Percentiles rank a stretch among this genome's conserved stretches.
Evolutionary conservation across 768 basidiomycete species (phyloP).

Genomic region (Lactarius hatsudake): DNA sequence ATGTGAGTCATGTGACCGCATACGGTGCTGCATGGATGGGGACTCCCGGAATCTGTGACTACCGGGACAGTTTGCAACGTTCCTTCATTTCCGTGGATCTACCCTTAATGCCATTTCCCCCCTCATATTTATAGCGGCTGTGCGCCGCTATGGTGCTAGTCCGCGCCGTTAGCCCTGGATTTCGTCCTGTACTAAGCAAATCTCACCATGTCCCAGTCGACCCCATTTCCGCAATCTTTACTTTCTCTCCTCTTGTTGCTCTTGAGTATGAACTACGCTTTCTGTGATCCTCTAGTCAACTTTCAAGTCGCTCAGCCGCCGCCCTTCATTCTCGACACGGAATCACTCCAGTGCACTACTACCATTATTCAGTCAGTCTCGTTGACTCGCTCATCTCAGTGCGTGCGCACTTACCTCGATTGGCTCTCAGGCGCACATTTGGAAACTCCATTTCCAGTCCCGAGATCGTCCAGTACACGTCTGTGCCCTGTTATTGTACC

Average conservation of each 20-base stretch:
- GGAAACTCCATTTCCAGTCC: conserved; percentile 62
- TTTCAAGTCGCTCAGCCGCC: conserved; percentile 78
- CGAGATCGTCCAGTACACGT: conserved; percentile 64
- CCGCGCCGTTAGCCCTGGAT: not conserved
- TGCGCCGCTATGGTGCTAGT: not conserved
- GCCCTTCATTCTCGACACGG: conserved; percentile 47
- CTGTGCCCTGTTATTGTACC: conserved; percentile 28
- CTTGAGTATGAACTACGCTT: conserved; percentile 17
- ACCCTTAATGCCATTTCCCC: too few species aligned
- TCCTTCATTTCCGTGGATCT: too few species aligned
- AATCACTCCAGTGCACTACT: conserved; percentile 57
- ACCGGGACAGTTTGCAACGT: too few species aligned
- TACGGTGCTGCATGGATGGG: too few species aligned
- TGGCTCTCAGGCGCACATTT: conserved; percentile 57
- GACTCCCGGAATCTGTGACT: too few species aligned
- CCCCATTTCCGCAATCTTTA: not conserved
- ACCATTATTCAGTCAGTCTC: conserved; percentile 57
- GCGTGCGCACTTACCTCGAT: not conserved
- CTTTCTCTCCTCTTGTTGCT: conserved; percentile 15
- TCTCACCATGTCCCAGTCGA: not conserved
- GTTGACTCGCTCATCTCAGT: conserved; percentile 4
- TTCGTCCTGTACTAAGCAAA: not conserved
- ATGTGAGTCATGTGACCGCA: too few species aligned
- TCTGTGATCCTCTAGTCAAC: conserved; percentile 40
- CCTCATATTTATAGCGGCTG: too few species aligned